Base-by-base conservation (phyloP, 345 rosid species). In the Tarenaya hassleriana region DNA sequence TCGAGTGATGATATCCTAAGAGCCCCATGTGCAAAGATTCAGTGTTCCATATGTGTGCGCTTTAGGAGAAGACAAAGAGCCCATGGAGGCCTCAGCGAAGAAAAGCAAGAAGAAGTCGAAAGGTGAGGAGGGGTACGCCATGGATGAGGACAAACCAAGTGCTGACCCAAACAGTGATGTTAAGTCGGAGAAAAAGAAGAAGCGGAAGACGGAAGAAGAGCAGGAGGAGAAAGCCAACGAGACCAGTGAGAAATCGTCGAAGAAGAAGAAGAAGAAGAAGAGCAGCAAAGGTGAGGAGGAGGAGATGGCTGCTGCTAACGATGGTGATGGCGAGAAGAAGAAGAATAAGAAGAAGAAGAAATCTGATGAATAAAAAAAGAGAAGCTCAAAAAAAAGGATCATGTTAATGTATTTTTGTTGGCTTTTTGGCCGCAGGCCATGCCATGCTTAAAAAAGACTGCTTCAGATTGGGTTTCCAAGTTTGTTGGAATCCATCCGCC, bases 291-390 rank as follows among this genome's bases (percentile, higher is more conserved):
- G 49, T 37, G 63, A 45, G 20, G 69, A 54, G 52, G 69, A 24
- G 5, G 40, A 67, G 18, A 59, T 16, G 47, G 13, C 31, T 7
- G 31, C 50, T 10, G 50, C 52, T 48, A 67, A 48, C 6, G 62
- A 41, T 67, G 57, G 34, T 35, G 34, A 53, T 3, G 61, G 61
- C 62, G 48, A 16, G 3, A 60, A 66, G 56, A 68, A 65, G 54
- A 64, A 66, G n/a, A n/a, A n/a, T n/a, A n/a, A n/a, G 60, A 66
- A 63, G 45, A 56, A 61, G 62, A 67, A 55, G 67, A 55, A 55
- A 61, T 67, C 66, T 4, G 43, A 40, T 33, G 63, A 64, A 24
- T 24, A 24, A 24, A 24, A n/a, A 5, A 24, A 24, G 29, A 24
- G 29, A 24, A 24, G 5, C 29, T 5, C 2, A 24, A 24, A 24